A percentile compares a stretch with the other conserved stretches of the same genome.
Evolutionary conservation across 1,284 basidiomycete genomes (phyloP).

Genomic region (Boletus calvinii): DNA sequence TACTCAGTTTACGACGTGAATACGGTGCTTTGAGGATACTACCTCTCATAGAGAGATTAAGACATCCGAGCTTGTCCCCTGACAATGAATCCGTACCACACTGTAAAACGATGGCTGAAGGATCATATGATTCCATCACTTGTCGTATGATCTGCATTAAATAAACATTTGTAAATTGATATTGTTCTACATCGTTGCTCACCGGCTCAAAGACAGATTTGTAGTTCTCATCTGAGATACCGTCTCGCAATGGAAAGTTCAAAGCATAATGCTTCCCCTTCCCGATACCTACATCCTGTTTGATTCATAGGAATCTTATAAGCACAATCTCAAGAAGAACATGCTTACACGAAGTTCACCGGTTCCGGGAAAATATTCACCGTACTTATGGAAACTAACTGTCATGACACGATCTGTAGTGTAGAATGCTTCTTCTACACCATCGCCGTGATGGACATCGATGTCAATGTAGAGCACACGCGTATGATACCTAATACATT

Average conservation of each 20-base stretch:
- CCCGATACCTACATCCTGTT: conserved; percentile 85
- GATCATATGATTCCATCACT: conserved; percentile 96
- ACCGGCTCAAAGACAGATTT: conserved; percentile 96
- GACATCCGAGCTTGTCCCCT: conserved; percentile 94
- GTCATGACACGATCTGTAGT: conserved; percentile 99
- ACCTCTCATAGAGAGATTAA: conserved; percentile 98
- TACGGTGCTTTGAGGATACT: conserved; percentile 9
- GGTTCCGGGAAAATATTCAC: conserved; percentile 98
- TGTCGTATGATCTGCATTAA: conserved; percentile 80
- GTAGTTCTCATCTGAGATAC: conserved; percentile 95
- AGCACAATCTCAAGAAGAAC: not conserved
- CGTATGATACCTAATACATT: conserved; percentile 75
- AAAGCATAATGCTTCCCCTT: conserved; percentile 93
- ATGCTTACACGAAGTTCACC: conserved; percentile 83
- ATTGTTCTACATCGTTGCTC: conserved; percentile 29
- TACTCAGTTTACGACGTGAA: not conserved
- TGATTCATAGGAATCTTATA: conserved; percentile 9
- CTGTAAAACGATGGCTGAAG: conserved; percentile 95
- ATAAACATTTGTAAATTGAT: not conserved
- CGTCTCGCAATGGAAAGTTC: conserved; percentile 95
- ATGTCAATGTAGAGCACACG: conserved; percentile 98
- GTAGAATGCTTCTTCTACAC: conserved; percentile 99
- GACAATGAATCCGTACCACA: conserved; percentile 98
- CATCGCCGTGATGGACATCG: conserved; percentile 98
- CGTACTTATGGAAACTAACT: conserved; percentile 97